Conservation (phyloP, 768 basidiomycete species). For the Boletus eberwhitei region DNA sequence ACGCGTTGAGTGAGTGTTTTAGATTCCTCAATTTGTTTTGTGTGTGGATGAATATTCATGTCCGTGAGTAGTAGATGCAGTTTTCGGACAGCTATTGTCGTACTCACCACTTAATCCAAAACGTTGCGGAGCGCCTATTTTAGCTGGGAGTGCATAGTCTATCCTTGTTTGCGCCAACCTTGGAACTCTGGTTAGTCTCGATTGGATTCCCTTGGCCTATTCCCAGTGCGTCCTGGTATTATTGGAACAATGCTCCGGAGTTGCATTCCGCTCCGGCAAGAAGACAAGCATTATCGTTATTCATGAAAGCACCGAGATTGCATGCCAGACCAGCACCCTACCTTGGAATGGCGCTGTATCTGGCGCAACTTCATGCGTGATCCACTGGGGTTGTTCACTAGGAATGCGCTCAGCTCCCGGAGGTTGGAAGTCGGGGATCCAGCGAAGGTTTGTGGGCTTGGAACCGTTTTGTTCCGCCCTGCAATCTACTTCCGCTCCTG, state of each 20-base stretch:
- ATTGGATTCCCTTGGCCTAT: not conserved
- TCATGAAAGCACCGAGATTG: not conserved
- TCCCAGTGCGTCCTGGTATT: not conserved
- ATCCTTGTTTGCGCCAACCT: not conserved
- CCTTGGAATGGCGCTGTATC: not conserved
- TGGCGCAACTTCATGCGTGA: not conserved
- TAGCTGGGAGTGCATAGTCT: not conserved
- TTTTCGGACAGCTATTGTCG: slow-evolving; percentile 18
- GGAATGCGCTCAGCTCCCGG: not conserved
- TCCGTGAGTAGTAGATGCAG: slow-evolving; percentile 24
- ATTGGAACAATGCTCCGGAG: not conserved
- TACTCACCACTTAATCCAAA: slow-evolving; percentile 22
- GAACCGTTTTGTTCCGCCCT: not conserved
- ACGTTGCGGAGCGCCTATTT: not conserved
- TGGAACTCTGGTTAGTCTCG: not conserved
- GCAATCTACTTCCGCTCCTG: not conserved
- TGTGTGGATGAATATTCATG: slow-evolving; percentile 1
- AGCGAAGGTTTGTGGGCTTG: not conserved
- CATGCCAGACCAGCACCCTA: not conserved
- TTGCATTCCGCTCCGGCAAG: not conserved
- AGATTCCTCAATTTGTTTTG: not conserved
- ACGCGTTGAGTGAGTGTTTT: slow-evolving; percentile 17
- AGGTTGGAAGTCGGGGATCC: not conserved
- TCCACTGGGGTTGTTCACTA: not conserved
- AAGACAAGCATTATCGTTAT: not conserved